Base-by-base conservation (phyloP, 768 basidiomycete genomes). In the Amanita exitialis region DNA sequence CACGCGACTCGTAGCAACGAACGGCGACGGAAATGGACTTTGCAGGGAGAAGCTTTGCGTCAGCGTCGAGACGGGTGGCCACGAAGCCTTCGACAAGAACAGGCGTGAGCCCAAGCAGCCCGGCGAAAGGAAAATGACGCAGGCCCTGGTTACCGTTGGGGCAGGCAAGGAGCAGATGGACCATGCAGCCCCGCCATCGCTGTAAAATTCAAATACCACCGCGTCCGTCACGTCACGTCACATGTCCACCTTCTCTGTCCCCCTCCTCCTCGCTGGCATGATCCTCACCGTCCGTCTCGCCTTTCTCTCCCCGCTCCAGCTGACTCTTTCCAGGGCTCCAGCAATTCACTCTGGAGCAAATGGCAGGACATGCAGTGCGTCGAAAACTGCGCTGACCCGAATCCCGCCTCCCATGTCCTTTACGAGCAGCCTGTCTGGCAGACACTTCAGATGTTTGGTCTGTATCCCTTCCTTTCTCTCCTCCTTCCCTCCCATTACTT, bases 301-400 rank as follows among this genome's bases (percentile, higher is more conserved):
- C 28, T 42, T 6, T 35, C 30, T 18, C 13, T 51, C 3, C 23
- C 5, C 21, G 6, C 9, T 12, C 32, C 27, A 25, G 39, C 44
- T 58, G 20, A 41, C 30, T 53, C 27, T 53, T 47, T 38, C 8
- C 61, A 87, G 85, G 86, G 87, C 49, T 80, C 86, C 54, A 82
- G 78, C 61, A 91, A 89, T 63, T 87, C 85, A 2, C 69, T 90
- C 18, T 89, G 84, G 82, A 77, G 74, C 65, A 90, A 90, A 66
- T 91, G 79, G 78, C 89, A 90, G 83, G 95, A 98, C 65, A 95
- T 96, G 90, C 91, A 96, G 82, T 98, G 95, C 62, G 94, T 97
- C 39, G 91, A 91, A 75, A 88, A 94, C 66, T 98, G 95, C 64
- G 64, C 65, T 43, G 76, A 83, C 56, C 77, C 77, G 34, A 71